Evolutionary conservation across 2,329 filamentous ascomycete genomes (phyloP).

Genomic region (Colletotrichum godetiae): DNA sequence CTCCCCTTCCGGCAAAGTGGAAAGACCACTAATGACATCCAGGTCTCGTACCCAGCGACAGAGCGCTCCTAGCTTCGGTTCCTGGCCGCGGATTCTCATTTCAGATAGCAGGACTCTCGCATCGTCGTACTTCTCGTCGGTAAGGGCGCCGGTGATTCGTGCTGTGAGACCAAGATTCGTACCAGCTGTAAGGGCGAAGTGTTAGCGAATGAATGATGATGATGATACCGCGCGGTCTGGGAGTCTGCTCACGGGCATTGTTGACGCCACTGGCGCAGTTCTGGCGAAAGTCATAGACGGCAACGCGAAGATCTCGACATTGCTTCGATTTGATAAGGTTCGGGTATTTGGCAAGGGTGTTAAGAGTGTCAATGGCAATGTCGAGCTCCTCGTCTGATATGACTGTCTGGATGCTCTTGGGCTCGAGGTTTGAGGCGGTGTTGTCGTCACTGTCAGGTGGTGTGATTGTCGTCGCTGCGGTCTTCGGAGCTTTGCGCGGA

Average conservation of each 20-base stretch:
- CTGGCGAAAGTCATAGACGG: constrained; percentile 76
- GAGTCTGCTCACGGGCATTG: constrained; percentile 54
- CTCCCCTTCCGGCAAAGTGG: constrained; percentile 62
- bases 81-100: constrained; percentile 74
- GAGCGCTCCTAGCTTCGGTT: constrained; percentile 74
- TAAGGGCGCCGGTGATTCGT: constrained; percentile 72
- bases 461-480: constrained; percentile 46
- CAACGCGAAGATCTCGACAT: constrained; percentile 74
- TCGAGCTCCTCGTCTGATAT: constrained; percentile 75
- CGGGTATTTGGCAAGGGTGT: constrained; percentile 68
- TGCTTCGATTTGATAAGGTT: constrained; percentile 74
- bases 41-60: constrained; percentile 80
- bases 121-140: constrained; percentile 74
- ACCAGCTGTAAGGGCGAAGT: neutral
- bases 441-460: constrained; percentile 42
- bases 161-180: constrained; percentile 69
- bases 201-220: neutral
- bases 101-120: constrained; percentile 74
- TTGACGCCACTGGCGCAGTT: constrained; percentile 76
- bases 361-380: constrained; percentile 73
- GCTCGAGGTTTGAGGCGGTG: constrained; percentile 48
- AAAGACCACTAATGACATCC: constrained; percentile 75
- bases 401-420: constrained; percentile 63
- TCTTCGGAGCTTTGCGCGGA: constrained; percentile 53
- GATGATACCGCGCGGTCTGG: neutral